Conservation (phyloP, 805 yeast genomes). For the Metschnikowia colocasiae region DNA sequence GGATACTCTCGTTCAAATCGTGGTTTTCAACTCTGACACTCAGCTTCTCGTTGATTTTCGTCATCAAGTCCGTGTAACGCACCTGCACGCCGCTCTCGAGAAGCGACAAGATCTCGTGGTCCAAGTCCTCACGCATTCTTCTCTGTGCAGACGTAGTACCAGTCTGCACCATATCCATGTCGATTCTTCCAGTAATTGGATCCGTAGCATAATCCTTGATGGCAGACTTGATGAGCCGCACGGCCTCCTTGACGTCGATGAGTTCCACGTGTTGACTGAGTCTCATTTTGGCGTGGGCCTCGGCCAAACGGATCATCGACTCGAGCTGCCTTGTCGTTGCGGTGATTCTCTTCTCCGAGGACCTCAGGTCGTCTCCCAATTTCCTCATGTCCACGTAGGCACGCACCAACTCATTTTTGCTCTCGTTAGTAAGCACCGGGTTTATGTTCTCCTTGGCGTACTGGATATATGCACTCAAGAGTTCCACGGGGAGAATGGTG, state of each 20-base stretch:
- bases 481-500: conserved; percentile 80
- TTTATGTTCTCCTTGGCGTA: conserved; percentile 84
- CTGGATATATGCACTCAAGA: conserved; percentile 82
- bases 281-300: conserved; percentile 97
- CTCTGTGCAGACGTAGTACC: conserved; percentile 90
- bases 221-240: conserved; percentile 86
- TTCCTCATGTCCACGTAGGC: conserved; percentile 92
- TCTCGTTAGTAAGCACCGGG: conserved; percentile 78
- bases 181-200: conserved; percentile 93
- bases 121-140: conserved; percentile 67
- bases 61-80: conserved; percentile 55
- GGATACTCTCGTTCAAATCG: conserved; percentile 65
- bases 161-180: conserved; percentile 95
- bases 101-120: conserved; percentile 53
- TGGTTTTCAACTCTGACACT: conserved; percentile 62
- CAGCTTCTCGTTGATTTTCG: conserved; percentile 62
- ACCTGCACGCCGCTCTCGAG: conserved; percentile 51
- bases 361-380: conserved; percentile 84
- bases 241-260: conserved; percentile 88
- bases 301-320: conserved; percentile 89
- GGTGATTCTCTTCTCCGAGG: conserved; percentile 86
- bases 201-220: conserved; percentile 98
- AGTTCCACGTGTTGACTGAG: conserved; percentile 66
- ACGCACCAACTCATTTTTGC: conserved; percentile 79
- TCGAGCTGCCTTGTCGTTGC: conserved; percentile 98